Evolutionary conservation across 2,329 filamentous ascomycete genomes (phyloP).

Genomic region (Claviceps pazoutovae): DNA sequence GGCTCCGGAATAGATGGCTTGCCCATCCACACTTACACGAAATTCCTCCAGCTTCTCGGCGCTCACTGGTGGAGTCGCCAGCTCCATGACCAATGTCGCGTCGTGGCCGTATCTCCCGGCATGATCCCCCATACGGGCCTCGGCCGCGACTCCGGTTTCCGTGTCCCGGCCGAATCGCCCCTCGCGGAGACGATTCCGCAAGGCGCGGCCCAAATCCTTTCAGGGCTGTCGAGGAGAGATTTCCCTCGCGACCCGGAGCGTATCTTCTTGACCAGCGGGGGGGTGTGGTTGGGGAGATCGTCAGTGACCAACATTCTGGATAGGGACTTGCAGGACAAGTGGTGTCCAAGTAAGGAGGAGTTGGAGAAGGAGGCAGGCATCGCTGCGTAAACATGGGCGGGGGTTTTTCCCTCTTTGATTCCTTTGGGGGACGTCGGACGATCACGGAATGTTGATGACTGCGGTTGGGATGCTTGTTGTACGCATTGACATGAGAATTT

Average conservation of each 20-base stretch:
- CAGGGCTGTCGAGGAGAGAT: constrained; percentile 29
- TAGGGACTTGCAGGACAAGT: constrained; percentile 35
- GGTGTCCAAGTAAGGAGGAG: constrained; percentile 32
- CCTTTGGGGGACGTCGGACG: too few species aligned
- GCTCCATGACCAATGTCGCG: constrained; percentile 25
- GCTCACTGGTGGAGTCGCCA: constrained; percentile 44
- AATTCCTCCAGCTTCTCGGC: constrained; percentile 36
- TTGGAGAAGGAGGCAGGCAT: constrained; percentile 29
- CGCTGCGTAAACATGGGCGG: not conserved
- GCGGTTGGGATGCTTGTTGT: too few species aligned
- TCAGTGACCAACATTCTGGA: constrained; percentile 28
- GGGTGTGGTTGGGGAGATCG: constrained; percentile 39
- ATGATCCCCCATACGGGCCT: constrained; percentile 35
- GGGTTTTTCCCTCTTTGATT: too few species aligned
- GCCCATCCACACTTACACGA: constrained; percentile 28
- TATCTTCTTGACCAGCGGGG: constrained; percentile 42
- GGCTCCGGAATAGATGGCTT: constrained; percentile 18
- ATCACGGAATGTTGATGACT: too few species aligned
- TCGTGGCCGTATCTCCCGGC: constrained; percentile 40
- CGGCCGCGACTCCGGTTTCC: constrained; percentile 16
- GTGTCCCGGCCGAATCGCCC: constrained; percentile 19
- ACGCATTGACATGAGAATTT: too few species aligned
- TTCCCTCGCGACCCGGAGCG: constrained; percentile 35
- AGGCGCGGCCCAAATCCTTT: constrained; percentile 31
- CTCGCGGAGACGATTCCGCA: constrained; percentile 34